Base-by-base conservation (phyloP, 192 early-diverging fungal species). In the Backusella mclennaniae region DNA sequence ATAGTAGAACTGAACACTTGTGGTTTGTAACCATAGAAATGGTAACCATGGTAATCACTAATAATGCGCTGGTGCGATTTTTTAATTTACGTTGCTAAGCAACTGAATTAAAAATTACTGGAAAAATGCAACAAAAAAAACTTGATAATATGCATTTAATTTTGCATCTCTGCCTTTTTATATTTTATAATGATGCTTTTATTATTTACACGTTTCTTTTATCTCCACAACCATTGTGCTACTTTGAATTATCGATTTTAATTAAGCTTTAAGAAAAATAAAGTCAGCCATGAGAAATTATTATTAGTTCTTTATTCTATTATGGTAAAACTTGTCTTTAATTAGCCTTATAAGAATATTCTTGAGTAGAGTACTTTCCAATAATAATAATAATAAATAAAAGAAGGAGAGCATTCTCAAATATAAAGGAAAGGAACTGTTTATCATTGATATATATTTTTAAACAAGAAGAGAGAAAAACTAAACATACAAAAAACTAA, bases 261-360 rank as follows among this genome's bases (percentile, higher is more conserved):
- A 63, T 63, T 63, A 63, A 63, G 56, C 56, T 63, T 11, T 3
- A 29, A 14, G 26, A 63, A 63, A 63, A 63, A 63, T 63, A 63
- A 63, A 63, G 56, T 63, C 56, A 63, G 56, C 56, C 56, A 63
- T 63, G 56, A 29, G 56, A 63, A 63, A 49, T 49, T 49, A 49
- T 63, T 21, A 53, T 23, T 52, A n/a, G 49, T 6, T 52, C 19
- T 23, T 56, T 23, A 56, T 56, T 56, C 3, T 23, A 56, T 23
- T 1, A 56, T 23, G 2, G 38, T 39, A 56, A 2, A 23, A 3
- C 53, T 26, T 29, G 56, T 63, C 21, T 33, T 63, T 63, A 14
- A 63, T 63, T 4, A 63, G 7, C 12, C 4, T 63, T 63, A 3
- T 49, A 1, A 21, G 12, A 63, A 11, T 63, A 63, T 29, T 4